Evolutionary conservation across 2,329 filamentous ascomycete species (phyloP).

Genomic region (Talaromyces sp.): DNA sequence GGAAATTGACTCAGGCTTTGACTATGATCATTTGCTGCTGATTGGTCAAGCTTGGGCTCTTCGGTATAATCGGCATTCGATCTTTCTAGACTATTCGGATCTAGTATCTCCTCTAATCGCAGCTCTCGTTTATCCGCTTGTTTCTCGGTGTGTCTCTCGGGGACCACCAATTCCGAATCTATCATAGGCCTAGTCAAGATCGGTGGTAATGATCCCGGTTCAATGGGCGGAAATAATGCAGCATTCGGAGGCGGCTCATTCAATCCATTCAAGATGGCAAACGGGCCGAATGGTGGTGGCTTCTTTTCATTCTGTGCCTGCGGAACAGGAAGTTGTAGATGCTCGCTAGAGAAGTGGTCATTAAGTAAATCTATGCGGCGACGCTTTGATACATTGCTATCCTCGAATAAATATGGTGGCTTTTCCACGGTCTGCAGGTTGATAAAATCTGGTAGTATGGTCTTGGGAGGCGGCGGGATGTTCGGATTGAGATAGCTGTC

Average conservation of each 20-base stretch:
- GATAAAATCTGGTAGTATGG: constrained; percentile 46
- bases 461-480: constrained; percentile 38
- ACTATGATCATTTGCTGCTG: neutral
- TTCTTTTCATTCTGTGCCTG: constrained; percentile 46
- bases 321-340: constrained; percentile 48
- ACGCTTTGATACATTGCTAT: constrained; percentile 41
- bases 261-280: constrained; percentile 56
- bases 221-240: constrained; percentile 59
- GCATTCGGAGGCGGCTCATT: constrained; percentile 63
- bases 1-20: neutral
- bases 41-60: neutral
- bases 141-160: constrained; percentile 23
- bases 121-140: constrained; percentile 32
- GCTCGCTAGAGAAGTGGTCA: constrained; percentile 40
- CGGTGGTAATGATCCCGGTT: constrained; percentile 44
- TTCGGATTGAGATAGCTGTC: constrained; percentile 30
- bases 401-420: constrained; percentile 41
- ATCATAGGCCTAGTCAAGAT: constrained; percentile 36
- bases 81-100: constrained; percentile 22
- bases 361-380: constrained; percentile 41
- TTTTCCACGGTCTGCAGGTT: constrained; percentile 48
- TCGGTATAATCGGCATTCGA: constrained; percentile 16
- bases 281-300: constrained; percentile 43
- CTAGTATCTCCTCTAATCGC: constrained; percentile 36
- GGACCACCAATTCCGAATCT: constrained; percentile 11